Evolutionary conservation across 108 stramenopile species (phyloP).

Genomic region (Fragilaria radians): DNA sequence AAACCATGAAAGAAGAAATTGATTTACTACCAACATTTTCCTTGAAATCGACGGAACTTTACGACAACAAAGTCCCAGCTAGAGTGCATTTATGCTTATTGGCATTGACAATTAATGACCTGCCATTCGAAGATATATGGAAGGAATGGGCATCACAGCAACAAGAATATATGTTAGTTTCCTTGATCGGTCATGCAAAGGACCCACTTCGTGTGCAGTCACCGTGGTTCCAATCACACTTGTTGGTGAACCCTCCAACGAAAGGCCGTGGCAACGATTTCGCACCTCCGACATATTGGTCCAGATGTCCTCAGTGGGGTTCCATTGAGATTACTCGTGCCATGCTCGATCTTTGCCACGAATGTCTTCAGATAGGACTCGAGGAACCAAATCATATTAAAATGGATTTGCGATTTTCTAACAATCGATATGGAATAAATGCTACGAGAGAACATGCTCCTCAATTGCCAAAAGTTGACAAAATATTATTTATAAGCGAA

Average conservation of each 20-base stretch:
- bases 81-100: slow-evolving; percentile 50
- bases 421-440: slow-evolving; percentile 24
- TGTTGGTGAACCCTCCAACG: slow-evolving; percentile 45
- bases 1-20: not conserved
- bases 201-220: slow-evolving; percentile 65
- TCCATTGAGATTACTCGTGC: slow-evolving; percentile 86
- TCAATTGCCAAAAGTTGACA: slow-evolving; percentile 56
- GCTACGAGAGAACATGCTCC: not conserved
- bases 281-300: slow-evolving; percentile 40
- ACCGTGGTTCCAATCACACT: slow-evolving; percentile 57
- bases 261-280: slow-evolving; percentile 29
- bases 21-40: slow-evolving; percentile 20
- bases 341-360: slow-evolving; percentile 81
- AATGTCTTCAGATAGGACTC: slow-evolving; percentile 50
- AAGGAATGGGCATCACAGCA: slow-evolving; percentile 41
- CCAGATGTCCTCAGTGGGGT: slow-evolving; percentile 79
- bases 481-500: slow-evolving; percentile 81
- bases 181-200: slow-evolving; percentile 77
- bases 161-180: slow-evolving; percentile 28
- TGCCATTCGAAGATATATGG: slow-evolving; percentile 83
- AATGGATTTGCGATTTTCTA: slow-evolving; percentile 31
- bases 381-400: slow-evolving; percentile 10
- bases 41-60: slow-evolving; percentile 13
- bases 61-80: slow-evolving; percentile 1
- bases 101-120: slow-evolving; percentile 70